Evolutionary conservation across 2,329 filamentous ascomycete genomes (phyloP), one percentile per base, ranked within the genome.

Genomic region (Sphaerulina vaccinii): DNA sequence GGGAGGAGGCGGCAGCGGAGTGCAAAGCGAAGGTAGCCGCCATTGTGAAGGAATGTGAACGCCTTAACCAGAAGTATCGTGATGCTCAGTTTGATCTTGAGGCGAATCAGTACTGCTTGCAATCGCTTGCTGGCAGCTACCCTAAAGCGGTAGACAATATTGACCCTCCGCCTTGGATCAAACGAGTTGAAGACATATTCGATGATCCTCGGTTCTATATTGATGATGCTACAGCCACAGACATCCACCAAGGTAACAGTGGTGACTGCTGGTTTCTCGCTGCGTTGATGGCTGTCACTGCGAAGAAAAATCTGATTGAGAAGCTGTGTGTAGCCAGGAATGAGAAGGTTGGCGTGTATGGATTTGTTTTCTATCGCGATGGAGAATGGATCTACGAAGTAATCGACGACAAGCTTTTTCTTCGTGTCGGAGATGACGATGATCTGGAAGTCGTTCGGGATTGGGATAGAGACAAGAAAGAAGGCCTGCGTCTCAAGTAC

Each of bases 311-410:
- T 66, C 69, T 91, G 55, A 87, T 93, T 47, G 83, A 90, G 67
- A 79, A 75, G 48, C 75, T 90, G 7, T 93, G 88, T 58, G 85
- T 93, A 41, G 84, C 82, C 4, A 79, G 82, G 10, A 82, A 93
- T 59, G 81, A 88, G 65, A 76, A 81, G 24, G 82, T 90, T 2
- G 88, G 88, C 10, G 87, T 92, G 1, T 93, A 93, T 60, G 89
- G 89, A 1, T 93, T 93, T 59, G 87, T 93, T 9, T 92, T 93
- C 65, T 82, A 87, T 69, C 80, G 88, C 59, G 88, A 92, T 61
- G 90, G 90, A 47, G 88, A 93, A 70, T 96, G 90, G 90, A 87
- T 92, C 51, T 90, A 90, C 62, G 90, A 88, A 52, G 91, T 96
- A 56, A 84, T 96, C 53, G 90, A 96, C 65, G 90, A 96, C 70